Percentiles rank a stretch among this genome's conserved stretches.
These are phyloP conservation scores for Helianthus tuberosus DNA, from an alignment of 129 eudicot genomes.

Conservation along the genomic window DNA sequence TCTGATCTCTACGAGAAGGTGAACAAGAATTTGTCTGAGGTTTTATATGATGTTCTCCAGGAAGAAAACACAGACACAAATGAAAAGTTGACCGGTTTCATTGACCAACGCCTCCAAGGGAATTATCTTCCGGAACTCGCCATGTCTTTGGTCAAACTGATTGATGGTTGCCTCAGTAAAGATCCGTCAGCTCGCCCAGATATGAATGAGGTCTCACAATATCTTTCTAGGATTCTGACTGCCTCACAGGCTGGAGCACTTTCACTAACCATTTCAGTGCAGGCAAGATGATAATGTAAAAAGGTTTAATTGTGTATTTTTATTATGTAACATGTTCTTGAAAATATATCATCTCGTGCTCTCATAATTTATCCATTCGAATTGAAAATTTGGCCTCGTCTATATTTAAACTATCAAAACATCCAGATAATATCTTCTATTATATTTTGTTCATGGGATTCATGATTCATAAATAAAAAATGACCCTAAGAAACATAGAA, in stretches of 20 bases:
- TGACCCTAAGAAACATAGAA: too few species aligned
- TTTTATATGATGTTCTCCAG: conserved; percentile 44
- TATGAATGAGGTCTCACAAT: conserved; percentile 67
- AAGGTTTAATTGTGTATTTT: conserved; percentile 1
- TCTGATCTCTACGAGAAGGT: conserved; percentile 51
- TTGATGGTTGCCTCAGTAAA: conserved; percentile 57
- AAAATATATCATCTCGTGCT: background rate
- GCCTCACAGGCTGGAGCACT: conserved; percentile 43
- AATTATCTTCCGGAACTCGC: conserved; percentile 63
- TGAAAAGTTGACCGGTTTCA: conserved; percentile 38
- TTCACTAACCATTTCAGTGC: conserved; percentile 31
- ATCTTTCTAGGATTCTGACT: conserved; percentile 57
- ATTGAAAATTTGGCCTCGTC: too few species aligned
- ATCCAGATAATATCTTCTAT: too few species aligned
- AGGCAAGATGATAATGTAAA: conserved; percentile 34
- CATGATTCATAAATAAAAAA: too few species aligned
- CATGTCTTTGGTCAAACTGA: conserved; percentile 40
- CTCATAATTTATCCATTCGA: too few species aligned
- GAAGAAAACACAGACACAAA: conserved; percentile 37
- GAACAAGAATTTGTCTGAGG: conserved; percentile 46
- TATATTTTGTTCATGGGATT: too few species aligned
- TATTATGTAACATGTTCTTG: background rate
- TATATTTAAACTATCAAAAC: too few species aligned
- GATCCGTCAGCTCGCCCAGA: conserved; percentile 70
- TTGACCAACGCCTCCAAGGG: conserved; percentile 65